Evolutionary conservation across 352 stramenopile genomes (phyloP).

Genomic region (Phytopythium sindhum): DNA sequence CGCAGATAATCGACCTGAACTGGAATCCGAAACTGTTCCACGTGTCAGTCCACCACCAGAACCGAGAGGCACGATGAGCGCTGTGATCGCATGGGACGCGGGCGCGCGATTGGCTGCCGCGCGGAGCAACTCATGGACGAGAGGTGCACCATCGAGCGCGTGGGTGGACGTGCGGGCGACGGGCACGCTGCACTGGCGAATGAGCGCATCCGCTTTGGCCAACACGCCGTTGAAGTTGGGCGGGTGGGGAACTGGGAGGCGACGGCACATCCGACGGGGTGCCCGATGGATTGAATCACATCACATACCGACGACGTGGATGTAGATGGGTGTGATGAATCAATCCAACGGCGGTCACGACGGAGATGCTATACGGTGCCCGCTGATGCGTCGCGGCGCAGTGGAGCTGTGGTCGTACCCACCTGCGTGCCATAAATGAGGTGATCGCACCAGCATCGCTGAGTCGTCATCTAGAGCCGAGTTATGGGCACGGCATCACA

Average conservation of each 20-base stretch:
- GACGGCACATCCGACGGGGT: not conserved
- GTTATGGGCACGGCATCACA: not conserved
- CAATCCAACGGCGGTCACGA: not conserved
- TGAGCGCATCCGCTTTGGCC: not conserved
- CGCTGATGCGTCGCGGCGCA: not conserved
- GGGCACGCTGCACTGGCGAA: not conserved
- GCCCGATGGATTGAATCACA: not conserved
- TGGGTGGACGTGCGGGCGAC: not conserved
- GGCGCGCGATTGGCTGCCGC: conserved; percentile 1
- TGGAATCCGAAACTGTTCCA: not conserved
- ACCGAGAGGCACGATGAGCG: not conserved
- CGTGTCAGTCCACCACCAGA: conserved; percentile 7
- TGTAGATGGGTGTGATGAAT: not conserved
- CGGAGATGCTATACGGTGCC: conserved; percentile 1
- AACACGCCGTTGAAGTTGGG: conserved; percentile 6
- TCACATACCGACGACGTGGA: not conserved
- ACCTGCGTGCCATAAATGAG: conserved; percentile 3
- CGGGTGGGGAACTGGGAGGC: not conserved
- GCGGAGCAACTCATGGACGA: not conserved
- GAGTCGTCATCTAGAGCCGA: not conserved
- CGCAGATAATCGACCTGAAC: conserved; percentile 1
- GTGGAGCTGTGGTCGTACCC: not conserved
- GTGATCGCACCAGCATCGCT: not conserved
- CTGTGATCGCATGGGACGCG: not conserved
- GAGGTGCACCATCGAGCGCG: conserved; percentile 2